Base-by-base conservation (phyloP, 148 eudicot species). In the Chenopodium quinoa region DNA sequence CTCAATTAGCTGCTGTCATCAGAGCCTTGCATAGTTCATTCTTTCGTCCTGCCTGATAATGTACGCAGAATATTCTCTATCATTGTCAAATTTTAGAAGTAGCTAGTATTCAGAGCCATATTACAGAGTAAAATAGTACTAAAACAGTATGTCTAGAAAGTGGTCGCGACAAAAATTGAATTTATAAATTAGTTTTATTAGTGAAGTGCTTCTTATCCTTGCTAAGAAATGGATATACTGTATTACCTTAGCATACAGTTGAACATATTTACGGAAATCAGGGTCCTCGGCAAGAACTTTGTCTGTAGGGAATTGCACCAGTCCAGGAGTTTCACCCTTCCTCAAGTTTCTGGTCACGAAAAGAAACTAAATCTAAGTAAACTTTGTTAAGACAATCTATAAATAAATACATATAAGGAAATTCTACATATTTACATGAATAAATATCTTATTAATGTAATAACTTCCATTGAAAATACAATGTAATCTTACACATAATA, bases 261-360 rank as follows among this genome's bases (percentile, higher is more conserved):
- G 84, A 29, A 90, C 93, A 79, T 90, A 91, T 23, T 25, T 81
- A 44, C 88, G 86, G 71, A 94, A 93, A 40, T 52, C 72, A 37
- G 91, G 89, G 73, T 94, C 98, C 77, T 91, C 85, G 6, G 88
- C 70, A 23, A 94, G 90, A 75, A 74, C 90, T 80, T 83, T 90
- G 78, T 94, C 98, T 10, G 97, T 91, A 9, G 93, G 95, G 77
- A 94, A 93, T 79, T 94, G 89, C 79, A 94, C 73, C 74, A 94
- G 79, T 63, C 89, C 98, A 20, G 83, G 75, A 10, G 88, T 81
- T 0, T 91, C 93, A 66, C 83, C 89, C 64, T 86, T 89, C 80
- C 91, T 60, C 83, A 94, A 88, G 87, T 93, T 93, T 86, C 98
- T 94, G 86, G 5, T 12, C 76, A 44, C 44, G 44, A 76, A 32